A percentile compares a stretch with the other conserved stretches of the same genome.
Conservation (phyloP, 1,139 yeast genomes). For the Blastobotrys aristatus region DNA sequence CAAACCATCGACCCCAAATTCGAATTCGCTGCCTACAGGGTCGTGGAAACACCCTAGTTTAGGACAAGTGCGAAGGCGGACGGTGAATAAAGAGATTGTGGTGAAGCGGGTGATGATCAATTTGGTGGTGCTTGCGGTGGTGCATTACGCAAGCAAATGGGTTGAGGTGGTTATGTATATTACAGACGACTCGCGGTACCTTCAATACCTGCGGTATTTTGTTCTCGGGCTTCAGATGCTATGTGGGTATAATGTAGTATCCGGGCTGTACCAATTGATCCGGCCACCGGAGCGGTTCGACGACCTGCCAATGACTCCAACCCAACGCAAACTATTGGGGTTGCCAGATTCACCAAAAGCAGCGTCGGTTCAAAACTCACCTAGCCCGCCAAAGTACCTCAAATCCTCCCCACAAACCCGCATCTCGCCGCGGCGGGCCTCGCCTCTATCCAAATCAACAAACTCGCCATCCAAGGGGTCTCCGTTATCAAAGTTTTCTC, state of each 20-base stretch:
- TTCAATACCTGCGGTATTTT: neutral
- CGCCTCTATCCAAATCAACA: conserved; percentile 30
- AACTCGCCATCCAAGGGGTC: conserved; percentile 2
- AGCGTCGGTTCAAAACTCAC: conserved; percentile 17
- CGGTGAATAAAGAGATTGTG: conserved; percentile 37
- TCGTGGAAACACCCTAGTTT: conserved; percentile 28
- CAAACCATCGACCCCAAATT: conserved; percentile 17
- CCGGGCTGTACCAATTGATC: conserved; percentile 36
- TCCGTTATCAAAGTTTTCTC: conserved; percentile 18
- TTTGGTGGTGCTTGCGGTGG: conserved; percentile 28
- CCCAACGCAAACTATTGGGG: conserved; percentile 43
- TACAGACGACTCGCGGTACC: no score
- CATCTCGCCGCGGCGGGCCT: conserved; percentile 24
- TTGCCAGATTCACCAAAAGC: conserved; percentile 32
- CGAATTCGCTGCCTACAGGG: conserved; percentile 24
- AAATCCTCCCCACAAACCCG: conserved; percentile 29
- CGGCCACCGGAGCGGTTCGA: conserved; percentile 36
- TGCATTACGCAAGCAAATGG: conserved; percentile 31
- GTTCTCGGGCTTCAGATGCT: conserved; percentile 29
- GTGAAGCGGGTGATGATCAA: conserved; percentile 35
- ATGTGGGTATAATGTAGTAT: conserved; percentile 36
- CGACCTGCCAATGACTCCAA: conserved; percentile 40
- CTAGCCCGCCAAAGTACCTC: conserved; percentile 30
- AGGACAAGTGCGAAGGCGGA: conserved; percentile 21
- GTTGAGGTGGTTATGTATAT: conserved; percentile 19